These are phyloP conservation scores for Cryptococcus sp. DNA, from an alignment of 1,284 basidiomycete genomes.

Conservation along the genomic window DNA sequence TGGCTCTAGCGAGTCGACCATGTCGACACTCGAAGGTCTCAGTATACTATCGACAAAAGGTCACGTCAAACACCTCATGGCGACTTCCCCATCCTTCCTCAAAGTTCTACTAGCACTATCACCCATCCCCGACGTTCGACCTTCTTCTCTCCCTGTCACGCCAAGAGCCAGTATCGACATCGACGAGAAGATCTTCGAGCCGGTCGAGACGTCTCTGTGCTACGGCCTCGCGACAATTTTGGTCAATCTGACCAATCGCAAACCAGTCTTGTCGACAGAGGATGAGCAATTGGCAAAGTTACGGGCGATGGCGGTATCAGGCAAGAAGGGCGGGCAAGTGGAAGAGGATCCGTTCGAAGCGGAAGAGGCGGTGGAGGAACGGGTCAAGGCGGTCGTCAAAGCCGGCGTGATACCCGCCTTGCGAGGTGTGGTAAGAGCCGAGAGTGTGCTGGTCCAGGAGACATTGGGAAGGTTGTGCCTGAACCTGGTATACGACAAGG, in stretches of 20 bases:
- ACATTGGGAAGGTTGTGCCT: conserved; percentile 56
- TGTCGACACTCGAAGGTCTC: conserved; percentile 71
- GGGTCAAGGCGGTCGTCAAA: conserved; percentile 56
- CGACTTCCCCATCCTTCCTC: conserved; percentile 56
- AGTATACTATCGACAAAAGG: conserved; percentile 70
- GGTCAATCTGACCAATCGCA: conserved; percentile 65
- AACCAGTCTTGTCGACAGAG: conserved; percentile 65
- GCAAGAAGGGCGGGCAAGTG: conserved; percentile 48
- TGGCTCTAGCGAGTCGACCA: conserved; percentile 3
- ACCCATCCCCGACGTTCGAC: conserved; percentile 22
- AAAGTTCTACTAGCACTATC: conserved; percentile 55
- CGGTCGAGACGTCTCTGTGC: conserved; percentile 50
- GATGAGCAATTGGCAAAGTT: conserved; percentile 73
- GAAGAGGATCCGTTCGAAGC: conserved; percentile 47
- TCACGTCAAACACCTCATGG: conserved; percentile 60
- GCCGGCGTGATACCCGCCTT: conserved; percentile 63
- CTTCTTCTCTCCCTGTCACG: conserved; percentile 53
- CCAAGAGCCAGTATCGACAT: conserved; percentile 37
- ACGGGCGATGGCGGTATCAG: conserved; percentile 56
- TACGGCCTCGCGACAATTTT: conserved; percentile 73
- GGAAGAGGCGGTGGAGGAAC: conserved; percentile 57
- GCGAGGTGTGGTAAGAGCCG: conserved; percentile 52
- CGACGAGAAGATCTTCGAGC: conserved; percentile 15
- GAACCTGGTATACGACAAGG: conserved; percentile 67
- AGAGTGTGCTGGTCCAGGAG: conserved; percentile 48